Evolutionary conservation across 257 asterid genomes (phyloP).

Genomic region (Scutellaria minor): DNA sequence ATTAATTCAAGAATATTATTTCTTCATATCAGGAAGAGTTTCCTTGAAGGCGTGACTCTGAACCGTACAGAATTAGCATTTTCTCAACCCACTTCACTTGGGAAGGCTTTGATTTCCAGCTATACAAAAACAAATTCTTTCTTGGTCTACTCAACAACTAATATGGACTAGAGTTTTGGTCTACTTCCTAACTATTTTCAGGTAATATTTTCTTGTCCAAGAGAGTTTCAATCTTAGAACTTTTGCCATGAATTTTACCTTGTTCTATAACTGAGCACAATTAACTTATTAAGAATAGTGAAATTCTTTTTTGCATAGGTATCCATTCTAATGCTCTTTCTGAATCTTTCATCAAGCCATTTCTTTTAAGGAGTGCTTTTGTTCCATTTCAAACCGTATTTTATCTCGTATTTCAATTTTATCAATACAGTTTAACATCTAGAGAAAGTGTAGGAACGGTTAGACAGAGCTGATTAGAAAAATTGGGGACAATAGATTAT

Average conservation of each 20-base stretch:
- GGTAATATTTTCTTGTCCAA: neutral
- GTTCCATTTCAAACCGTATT: neutral
- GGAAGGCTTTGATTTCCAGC: slow-evolving; percentile 64
- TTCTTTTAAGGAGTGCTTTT: neutral
- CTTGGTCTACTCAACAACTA: slow-evolving; percentile 62
- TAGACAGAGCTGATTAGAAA: neutral
- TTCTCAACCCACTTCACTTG: slow-evolving; percentile 78
- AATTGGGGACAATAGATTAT: neutral
- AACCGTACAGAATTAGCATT: slow-evolving; percentile 55
- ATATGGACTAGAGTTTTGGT: slow-evolving; percentile 33
- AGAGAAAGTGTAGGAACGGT: neutral
- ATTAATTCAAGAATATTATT: neutral
- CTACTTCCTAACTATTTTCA: slow-evolving; percentile 17
- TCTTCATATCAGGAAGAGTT: slow-evolving; percentile 61
- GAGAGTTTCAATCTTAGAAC: neutral
- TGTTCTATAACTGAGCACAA: no score
- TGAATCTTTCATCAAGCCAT: neutral
- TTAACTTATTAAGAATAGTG: neutral
- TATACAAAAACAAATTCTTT: slow-evolving; percentile 57
- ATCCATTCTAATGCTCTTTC: slow-evolving; percentile 12
- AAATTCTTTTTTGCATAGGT: no score
- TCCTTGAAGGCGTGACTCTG: slow-evolving; percentile 51
- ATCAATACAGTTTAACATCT: neutral
- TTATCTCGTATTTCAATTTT: neutral
- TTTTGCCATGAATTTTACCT: neutral